Evolutionary conservation across 2,329 filamentous ascomycete species (phyloP).

Genomic region (Tolypocladium pustulatum): DNA sequence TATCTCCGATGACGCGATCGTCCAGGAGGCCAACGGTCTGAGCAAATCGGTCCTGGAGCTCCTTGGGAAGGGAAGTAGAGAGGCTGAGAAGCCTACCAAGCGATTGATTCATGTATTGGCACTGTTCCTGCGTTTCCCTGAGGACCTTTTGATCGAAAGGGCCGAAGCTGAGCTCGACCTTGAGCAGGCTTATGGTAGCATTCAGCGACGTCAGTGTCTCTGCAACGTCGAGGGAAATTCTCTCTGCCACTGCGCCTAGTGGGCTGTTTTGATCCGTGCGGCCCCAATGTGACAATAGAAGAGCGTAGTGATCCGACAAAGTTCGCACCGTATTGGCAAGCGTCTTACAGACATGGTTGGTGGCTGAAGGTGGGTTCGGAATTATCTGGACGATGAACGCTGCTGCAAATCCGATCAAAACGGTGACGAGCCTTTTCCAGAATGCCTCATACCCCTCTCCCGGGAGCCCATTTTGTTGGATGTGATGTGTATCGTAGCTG

Average conservation of each 20-base stretch:
- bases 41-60: slow-evolving; percentile 28
- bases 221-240: slow-evolving; percentile 17
- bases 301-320: slow-evolving; percentile 36
- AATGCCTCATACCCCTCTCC: slow-evolving; percentile 36
- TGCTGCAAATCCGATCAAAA: slow-evolving; percentile 32
- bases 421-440: slow-evolving; percentile 33
- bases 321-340: slow-evolving; percentile 31
- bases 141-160: slow-evolving; percentile 19
- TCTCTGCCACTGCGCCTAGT: slow-evolving; percentile 18
- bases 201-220: slow-evolving; percentile 16
- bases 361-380: slow-evolving; percentile 34
- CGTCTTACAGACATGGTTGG: slow-evolving; percentile 30
- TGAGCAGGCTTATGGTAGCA: slow-evolving; percentile 15
- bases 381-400: slow-evolving; percentile 34
- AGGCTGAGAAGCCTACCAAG: slow-evolving; percentile 19
- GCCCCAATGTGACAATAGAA: slow-evolving; percentile 34
- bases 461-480: slow-evolving; percentile 31
- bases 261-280: slow-evolving; percentile 15
- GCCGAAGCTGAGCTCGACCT: slow-evolving; percentile 17
- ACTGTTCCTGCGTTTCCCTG: slow-evolving; percentile 17
- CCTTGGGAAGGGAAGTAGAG: slow-evolving; percentile 24
- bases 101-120: slow-evolving; percentile 22
- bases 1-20: slow-evolving; percentile 32
- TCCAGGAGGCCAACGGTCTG: slow-evolving; percentile 27
- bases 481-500: slow-evolving; percentile 33